These are phyloP conservation scores for Dryadomyces quercus-mongolicae DNA, from an alignment of 2,329 filamentous ascomycete genomes.

Conservation along the genomic window DNA sequence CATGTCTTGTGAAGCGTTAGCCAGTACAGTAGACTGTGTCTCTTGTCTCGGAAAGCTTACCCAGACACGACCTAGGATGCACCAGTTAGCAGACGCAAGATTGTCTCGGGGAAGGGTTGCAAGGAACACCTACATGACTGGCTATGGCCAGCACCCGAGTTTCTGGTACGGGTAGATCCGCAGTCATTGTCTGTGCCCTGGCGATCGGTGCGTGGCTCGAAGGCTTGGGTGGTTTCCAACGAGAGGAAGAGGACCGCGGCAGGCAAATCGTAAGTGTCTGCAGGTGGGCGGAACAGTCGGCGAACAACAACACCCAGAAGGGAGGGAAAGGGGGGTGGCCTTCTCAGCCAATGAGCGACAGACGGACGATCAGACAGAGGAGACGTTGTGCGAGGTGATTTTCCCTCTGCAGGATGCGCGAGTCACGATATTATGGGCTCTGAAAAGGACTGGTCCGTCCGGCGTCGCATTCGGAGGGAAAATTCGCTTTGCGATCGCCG, in stretches of 20 bases:
- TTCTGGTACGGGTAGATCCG: conserved; percentile 36
- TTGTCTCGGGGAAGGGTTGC: not conserved
- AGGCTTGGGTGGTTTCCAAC: not conserved
- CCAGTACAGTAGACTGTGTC: not conserved
- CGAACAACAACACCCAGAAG: too few relatives aligned
- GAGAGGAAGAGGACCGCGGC: not conserved
- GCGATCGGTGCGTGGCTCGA: too few relatives aligned
- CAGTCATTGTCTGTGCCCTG: conserved; percentile 19
- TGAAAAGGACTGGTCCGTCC: not conserved
- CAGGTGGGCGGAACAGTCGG: too few relatives aligned
- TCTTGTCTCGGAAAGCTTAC: conserved; percentile 36
- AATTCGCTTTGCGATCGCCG: not conserved
- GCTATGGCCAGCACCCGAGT: conserved; percentile 73
- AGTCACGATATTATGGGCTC: too few relatives aligned
- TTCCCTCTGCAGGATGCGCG: too few relatives aligned
- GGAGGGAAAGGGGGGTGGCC: too few relatives aligned
- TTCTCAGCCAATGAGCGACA: too few relatives aligned
- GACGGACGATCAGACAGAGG: too few relatives aligned
- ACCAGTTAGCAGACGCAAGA: conserved; percentile 13
- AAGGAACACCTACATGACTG: conserved; percentile 70
- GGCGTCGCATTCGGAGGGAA: not conserved
- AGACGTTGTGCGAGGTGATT: too few relatives aligned
- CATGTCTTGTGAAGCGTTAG: conserved; percentile 51
- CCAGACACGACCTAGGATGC: conserved; percentile 55
- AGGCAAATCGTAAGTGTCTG: too few relatives aligned